Percentiles rank a stretch among this genome's conserved stretches.
These are phyloP conservation scores for Blastobotrys chiropterorum DNA, from an alignment of 805 yeast species.

Conservation along the genomic window DNA sequence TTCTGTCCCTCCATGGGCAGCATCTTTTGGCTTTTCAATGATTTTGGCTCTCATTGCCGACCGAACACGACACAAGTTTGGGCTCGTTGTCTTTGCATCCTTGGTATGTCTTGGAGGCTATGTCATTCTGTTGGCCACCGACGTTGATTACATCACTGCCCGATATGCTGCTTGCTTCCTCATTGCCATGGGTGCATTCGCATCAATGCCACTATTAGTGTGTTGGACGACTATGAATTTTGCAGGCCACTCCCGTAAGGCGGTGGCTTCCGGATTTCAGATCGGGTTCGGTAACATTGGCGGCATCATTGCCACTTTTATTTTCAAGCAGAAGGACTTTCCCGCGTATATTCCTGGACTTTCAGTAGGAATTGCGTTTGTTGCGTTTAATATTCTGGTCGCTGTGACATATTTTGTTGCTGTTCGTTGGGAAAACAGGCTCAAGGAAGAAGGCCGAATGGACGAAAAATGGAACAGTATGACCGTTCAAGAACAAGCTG, in stretches of 20 bases:
- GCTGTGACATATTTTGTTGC: conserved; percentile 33
- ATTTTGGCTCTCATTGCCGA: conserved; percentile 62
- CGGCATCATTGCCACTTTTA: conserved; percentile 57
- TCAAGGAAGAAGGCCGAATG: conserved; percentile 22
- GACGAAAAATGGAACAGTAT: conserved; percentile 21
- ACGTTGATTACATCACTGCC: conserved; percentile 33
- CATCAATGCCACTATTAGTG: conserved; percentile 62
- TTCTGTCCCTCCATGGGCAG: conserved; percentile 82
- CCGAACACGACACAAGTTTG: conserved; percentile 34
- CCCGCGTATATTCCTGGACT: conserved; percentile 56
- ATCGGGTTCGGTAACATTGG: conserved; percentile 73
- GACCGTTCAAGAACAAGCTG: conserved; percentile 18
- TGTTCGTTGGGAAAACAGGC: conserved; percentile 25
- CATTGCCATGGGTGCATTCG: conserved; percentile 50
- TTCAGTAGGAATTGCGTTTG: conserved; percentile 44
- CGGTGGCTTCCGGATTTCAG: conserved; percentile 53
- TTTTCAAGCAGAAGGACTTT: conserved; percentile 48
- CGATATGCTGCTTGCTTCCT: conserved; percentile 63
- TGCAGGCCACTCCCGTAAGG: conserved; percentile 56
- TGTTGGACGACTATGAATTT: conserved; percentile 63
- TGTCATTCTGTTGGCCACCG: conserved; percentile 46
- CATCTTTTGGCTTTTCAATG: conserved; percentile 64
- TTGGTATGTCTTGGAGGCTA: conserved; percentile 47
- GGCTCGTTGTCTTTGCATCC: conserved; percentile 21
- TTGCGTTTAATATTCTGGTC: conserved; percentile 37